Evolutionary conservation across 345 rosid species (phyloP).

Genomic region (Aquilaria malaccensis): DNA sequence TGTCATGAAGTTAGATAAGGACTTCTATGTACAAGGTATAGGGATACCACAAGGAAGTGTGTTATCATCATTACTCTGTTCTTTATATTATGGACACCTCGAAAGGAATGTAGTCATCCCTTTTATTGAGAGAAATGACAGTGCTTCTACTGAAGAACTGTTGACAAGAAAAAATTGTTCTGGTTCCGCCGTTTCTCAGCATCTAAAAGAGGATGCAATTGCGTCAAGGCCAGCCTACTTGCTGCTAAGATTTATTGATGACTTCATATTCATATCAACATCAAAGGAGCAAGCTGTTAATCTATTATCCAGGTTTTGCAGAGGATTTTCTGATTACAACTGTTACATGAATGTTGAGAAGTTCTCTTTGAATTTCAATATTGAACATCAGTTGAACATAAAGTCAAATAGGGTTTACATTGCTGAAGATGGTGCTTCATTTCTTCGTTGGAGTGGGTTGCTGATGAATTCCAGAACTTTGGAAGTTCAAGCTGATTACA

Average conservation of each 20-base stretch:
- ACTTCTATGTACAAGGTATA: conserved; percentile 45
- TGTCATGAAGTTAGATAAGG: conserved; percentile 41
- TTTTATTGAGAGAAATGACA: conserved; percentile 37
- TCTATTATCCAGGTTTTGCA: conserved; percentile 38
- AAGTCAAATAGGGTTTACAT: conserved; percentile 37
- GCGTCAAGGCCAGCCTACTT: conserved; percentile 27
- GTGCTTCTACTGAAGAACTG: conserved; percentile 14
- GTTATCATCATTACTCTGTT: conserved; percentile 66
- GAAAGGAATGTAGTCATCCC: conserved; percentile 66
- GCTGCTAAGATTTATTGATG: conserved; percentile 71
- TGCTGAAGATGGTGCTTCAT: conserved; percentile 47
- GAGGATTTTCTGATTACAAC: conserved; percentile 67
- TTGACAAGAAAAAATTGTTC: conserved; percentile 9
- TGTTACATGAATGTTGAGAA: conserved; percentile 75
- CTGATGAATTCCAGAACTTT: conserved; percentile 56
- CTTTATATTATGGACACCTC: conserved; percentile 70
- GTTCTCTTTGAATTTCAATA: conserved; percentile 54
- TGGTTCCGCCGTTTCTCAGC: conserved; percentile 7
- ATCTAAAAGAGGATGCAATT: conserved; percentile 12
- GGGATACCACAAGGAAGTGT: conserved; percentile 92
- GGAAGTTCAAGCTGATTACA: conserved; percentile 83
- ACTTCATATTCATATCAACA: conserved; percentile 70
- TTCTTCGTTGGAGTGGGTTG: conserved; percentile 79
- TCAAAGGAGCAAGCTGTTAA: conserved; percentile 57
- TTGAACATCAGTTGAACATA: conserved; percentile 22